phyloP scores from a whole-genome alignment of 2,329 filamentous ascomycete species.

The Knoxdaviesia capensis region DNA sequence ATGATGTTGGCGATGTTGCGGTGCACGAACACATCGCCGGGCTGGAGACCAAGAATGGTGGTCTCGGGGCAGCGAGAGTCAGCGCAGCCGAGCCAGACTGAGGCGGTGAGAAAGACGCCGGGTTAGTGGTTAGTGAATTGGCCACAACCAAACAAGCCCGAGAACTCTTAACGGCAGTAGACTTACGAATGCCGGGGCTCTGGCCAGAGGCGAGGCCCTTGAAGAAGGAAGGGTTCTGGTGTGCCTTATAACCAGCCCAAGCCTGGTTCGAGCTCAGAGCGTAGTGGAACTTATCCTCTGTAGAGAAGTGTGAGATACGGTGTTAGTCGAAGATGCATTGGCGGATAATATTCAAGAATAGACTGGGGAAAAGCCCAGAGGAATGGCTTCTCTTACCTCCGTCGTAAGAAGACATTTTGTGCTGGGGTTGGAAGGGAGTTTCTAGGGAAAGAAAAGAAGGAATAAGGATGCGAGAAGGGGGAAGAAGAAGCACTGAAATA shows the following conservation, averaged over 20 bases:
- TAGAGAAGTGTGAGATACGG: not conserved
- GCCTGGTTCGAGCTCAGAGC: slow-evolving; percentile 48
- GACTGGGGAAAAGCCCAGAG: too few relatives aligned
- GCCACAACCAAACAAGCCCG: not conserved
- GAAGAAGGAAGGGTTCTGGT: slow-evolving; percentile 53
- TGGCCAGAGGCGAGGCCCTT: slow-evolving; percentile 46
- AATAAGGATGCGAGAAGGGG: too few relatives aligned
- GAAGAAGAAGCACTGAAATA: too few relatives aligned
- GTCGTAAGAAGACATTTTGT: too few relatives aligned
- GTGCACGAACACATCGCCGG: slow-evolving; percentile 75
- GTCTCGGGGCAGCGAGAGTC: slow-evolving; percentile 75
- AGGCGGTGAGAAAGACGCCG: not conserved
- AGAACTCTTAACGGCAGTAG: not conserved
- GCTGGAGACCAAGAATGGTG: slow-evolving; percentile 55
- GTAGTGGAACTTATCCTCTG: slow-evolving; percentile 38
- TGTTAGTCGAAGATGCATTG: too few relatives aligned
- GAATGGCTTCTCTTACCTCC: too few relatives aligned
- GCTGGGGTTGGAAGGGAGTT: too few relatives aligned
- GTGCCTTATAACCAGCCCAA: slow-evolving; percentile 45
- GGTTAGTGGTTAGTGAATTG: not conserved
- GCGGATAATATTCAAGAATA: too few relatives aligned
- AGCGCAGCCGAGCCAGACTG: slow-evolving; percentile 72
- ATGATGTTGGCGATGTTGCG: slow-evolving; percentile 82
- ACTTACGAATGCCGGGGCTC: slow-evolving; percentile 37
- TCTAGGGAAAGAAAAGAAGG: too few relatives aligned